These are phyloP conservation scores for Triglochin maritima DNA, from an alignment of 106 monocot species.

Conservation along the genomic window DNA sequence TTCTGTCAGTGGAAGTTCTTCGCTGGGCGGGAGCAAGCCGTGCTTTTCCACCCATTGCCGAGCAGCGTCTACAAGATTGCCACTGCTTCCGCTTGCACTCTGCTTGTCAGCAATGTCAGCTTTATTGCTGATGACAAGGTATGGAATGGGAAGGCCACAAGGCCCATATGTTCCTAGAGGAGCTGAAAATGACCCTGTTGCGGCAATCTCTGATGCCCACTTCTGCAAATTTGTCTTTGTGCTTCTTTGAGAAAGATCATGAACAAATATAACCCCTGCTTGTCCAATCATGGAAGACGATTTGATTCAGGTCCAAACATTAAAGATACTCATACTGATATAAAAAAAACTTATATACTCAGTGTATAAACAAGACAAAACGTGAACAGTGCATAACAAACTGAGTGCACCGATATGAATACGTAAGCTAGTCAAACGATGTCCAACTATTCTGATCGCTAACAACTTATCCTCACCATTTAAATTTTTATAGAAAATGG, in stretches of 20 bases:
- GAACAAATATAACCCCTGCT: conserved; percentile 91
- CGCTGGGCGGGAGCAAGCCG: conserved; percentile 74
- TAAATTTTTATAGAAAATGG: conserved; percentile 86
- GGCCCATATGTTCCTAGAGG: conserved; percentile 71
- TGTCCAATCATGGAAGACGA: too few relatives aligned
- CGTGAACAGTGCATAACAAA: too few relatives aligned
- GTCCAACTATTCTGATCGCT: too few relatives aligned
- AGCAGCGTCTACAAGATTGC: conserved; percentile 95
- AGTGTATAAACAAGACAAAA: too few relatives aligned
- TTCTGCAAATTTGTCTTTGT: conserved; percentile 72
- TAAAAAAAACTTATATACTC: too few relatives aligned
- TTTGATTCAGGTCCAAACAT: too few relatives aligned
- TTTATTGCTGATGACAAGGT: conserved; percentile 86
- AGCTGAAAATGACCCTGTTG: conserved; percentile 77
- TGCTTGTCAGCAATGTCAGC: conserved; percentile 61
- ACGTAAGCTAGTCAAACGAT: too few relatives aligned
- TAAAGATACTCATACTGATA: too few relatives aligned
- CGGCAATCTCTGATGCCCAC: conserved; percentile 75
- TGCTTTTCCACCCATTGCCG: conserved; percentile 96
- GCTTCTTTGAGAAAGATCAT: conserved; percentile 87
- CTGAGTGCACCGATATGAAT: too few relatives aligned
- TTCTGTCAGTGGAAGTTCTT: conserved; percentile 78
- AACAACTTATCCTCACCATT: conserved; percentile 53
- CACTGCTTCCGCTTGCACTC: conserved; percentile 66
- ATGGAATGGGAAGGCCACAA: conserved; percentile 84